phyloP scores from a whole-genome alignment of 306 rosid species.

The Quercus parvula region DNA sequence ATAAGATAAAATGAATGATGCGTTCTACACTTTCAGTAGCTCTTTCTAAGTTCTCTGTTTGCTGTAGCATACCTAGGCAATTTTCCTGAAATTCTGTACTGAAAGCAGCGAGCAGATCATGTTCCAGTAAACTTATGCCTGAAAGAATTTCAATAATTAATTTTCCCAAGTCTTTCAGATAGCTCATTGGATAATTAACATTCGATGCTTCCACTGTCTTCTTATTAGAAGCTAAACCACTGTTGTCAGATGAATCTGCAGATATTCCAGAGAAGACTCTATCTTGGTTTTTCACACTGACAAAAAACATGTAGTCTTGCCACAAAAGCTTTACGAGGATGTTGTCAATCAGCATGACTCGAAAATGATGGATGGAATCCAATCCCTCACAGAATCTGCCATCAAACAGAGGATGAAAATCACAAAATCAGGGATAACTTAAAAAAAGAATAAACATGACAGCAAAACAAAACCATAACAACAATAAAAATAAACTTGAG shows the following conservation, averaged over 20 bases:
- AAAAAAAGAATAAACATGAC: conserved; percentile 4
- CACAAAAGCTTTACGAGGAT: conserved; percentile 72
- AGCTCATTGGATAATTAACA: conserved; percentile 48
- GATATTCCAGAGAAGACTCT: conserved; percentile 34
- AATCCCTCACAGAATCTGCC: conserved; percentile 60
- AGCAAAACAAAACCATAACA: not conserved
- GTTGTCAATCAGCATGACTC: conserved; percentile 50
- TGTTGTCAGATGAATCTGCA: conserved; percentile 37
- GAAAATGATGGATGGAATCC: conserved; percentile 49
- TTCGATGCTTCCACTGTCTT: conserved; percentile 34
- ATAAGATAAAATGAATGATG: conserved; percentile 54
- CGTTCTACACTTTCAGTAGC: conserved; percentile 43
- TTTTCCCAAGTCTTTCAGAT: conserved; percentile 70
- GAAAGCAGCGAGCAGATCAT: conserved; percentile 51
- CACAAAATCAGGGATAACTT: conserved; percentile 3
- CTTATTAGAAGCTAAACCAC: conserved; percentile 31
- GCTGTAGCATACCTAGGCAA: conserved; percentile 49
- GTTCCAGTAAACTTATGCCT: conserved; percentile 49
- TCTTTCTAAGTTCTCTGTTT: conserved; percentile 29
- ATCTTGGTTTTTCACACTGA: conserved; percentile 40
- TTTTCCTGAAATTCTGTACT: conserved; percentile 55
- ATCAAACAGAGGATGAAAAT: conserved; percentile 26
- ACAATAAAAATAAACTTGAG: not conserved
- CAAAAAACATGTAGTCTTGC: conserved; percentile 54
- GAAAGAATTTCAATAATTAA: conserved; percentile 66